Evolutionary conservation across 2,329 filamentous ascomycete species (phyloP).

Genomic region (Cadophora malorum): DNA sequence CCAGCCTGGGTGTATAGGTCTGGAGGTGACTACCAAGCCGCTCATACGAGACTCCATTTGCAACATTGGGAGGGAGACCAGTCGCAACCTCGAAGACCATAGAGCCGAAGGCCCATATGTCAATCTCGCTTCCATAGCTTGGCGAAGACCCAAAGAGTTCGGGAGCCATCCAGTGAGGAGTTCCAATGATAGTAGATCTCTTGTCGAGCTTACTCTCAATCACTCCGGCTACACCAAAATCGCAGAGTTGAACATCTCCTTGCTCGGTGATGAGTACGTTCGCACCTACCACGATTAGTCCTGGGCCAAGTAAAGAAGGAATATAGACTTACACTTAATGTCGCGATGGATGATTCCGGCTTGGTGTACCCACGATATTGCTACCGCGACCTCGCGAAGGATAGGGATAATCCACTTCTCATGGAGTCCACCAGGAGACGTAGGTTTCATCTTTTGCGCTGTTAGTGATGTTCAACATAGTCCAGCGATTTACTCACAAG

Average conservation of each 20-base stretch:
- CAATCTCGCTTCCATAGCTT: slow-evolving; percentile 74
- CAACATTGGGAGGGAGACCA: slow-evolving; percentile 74
- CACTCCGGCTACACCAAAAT: slow-evolving; percentile 83
- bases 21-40: slow-evolving; percentile 62
- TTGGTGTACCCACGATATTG: slow-evolving; percentile 70
- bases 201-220: slow-evolving; percentile 79
- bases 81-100: slow-evolving; percentile 83
- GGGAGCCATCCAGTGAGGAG: slow-evolving; percentile 86
- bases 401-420: slow-evolving; percentile 76
- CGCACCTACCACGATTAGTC: slow-evolving; percentile 53
- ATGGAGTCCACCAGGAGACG: slow-evolving; percentile 66
- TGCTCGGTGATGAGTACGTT: slow-evolving; percentile 82
- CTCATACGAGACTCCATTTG: slow-evolving; percentile 55
- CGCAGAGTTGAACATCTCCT: slow-evolving; percentile 79
- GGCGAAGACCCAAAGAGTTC: slow-evolving; percentile 69
- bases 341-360: slow-evolving; percentile 75
- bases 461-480: slow-evolving; percentile 10
- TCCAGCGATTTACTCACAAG: slow-evolving; percentile 54
- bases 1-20: slow-evolving; percentile 69
- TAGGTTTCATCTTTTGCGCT: slow-evolving; percentile 62
- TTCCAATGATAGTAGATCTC: slow-evolving; percentile 80
- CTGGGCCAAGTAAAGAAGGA: background rate
- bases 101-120: slow-evolving; percentile 87
- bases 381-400: slow-evolving; percentile 69
- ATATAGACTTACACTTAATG: slow-evolving; percentile 63